phyloP scores from a whole-genome alignment of 2,329 filamentous ascomycete genomes.

The Paecilomyces fulvus region DNA sequence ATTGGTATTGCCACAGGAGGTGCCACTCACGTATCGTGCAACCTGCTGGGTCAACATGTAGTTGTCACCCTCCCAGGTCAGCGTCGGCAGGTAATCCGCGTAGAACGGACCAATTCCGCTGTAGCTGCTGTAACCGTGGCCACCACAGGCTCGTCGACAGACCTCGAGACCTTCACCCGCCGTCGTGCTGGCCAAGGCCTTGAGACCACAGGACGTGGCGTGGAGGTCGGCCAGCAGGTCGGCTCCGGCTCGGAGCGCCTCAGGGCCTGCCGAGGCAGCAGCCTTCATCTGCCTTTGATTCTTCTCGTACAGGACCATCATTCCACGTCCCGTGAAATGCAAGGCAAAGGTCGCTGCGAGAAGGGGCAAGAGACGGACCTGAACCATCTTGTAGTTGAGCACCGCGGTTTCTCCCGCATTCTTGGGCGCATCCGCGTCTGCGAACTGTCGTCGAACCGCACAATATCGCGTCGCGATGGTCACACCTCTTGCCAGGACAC shows the following conservation, averaged over 20 bases:
- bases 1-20: not conserved
- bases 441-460: constrained; percentile 67
- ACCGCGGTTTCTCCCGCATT: constrained; percentile 62
- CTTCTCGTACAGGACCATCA: constrained; percentile 65
- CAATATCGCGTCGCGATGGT: constrained; percentile 70
- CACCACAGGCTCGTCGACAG: constrained; percentile 66
- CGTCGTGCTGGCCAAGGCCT: constrained; percentile 62
- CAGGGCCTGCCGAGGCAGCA: constrained; percentile 47
- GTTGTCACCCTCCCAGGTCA: constrained; percentile 71
- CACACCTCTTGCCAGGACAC: constrained; percentile 63
- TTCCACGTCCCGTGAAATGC: constrained; percentile 67
- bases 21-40: constrained; percentile 50
- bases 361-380: constrained; percentile 62
- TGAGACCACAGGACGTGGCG: constrained; percentile 67
- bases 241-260: constrained; percentile 55
- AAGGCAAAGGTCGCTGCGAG: constrained; percentile 69
- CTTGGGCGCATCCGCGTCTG: constrained; percentile 59
- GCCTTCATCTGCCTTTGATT: constrained; percentile 60
- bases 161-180: constrained; percentile 68
- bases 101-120: constrained; percentile 70
- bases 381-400: constrained; percentile 74
- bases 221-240: constrained; percentile 62
- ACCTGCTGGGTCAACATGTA: constrained; percentile 79
- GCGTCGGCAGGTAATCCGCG: constrained; percentile 63
- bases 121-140: constrained; percentile 68